Evolutionary conservation across 208 protist species (phyloP), one percentile per base, ranked within the genome.

Genomic region (Trypanosoma lewisi): DNA sequence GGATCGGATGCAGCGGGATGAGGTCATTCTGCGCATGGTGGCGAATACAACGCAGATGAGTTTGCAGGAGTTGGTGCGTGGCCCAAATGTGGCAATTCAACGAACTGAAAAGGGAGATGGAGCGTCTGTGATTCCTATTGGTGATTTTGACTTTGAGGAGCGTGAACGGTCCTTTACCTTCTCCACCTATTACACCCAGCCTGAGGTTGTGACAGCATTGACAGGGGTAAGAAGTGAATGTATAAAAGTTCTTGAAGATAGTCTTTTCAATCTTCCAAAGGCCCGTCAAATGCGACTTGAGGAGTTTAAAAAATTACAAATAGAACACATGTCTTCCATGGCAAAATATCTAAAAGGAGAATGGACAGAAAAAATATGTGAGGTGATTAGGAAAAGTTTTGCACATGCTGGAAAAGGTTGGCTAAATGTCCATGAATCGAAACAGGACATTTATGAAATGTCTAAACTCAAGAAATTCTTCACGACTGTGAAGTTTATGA

Each of bases 401-500:
- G 69, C 82, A 57, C 88, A 89, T n/a, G 85, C 98, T 5, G 97
- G 96, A 27, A 99, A 99, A 71, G 98, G 98, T n/a, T 99, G 98
- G 97, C 85, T 98, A 45, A 99, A 98, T 77, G 78, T 98, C 49
- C 70, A 87, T 34, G 98, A 98, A 69, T 83, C 73, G 27, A 95
- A 93, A 63, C 81, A 95, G 61, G 91, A 97, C 47, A 96, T 98
- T 31, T 99, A 99, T 81, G 97, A 98, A 41, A 93, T 98, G 63
- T 97, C 88, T 37, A 99, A 99, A 78, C 91, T 99, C 6, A 97
- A 98, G 80, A 97, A 97, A 63, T 97, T 99, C 76, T 96, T 99
- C 68, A 94, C 77, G 44, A 97, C 94, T 21, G 95, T 99, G 56
- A 96, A 94, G 71, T 97, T 97, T 66, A 98, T 98, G 93, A 99